Conservation (phyloP, 345 rosid species). For the Diplotaxis tenuifolia region DNA sequence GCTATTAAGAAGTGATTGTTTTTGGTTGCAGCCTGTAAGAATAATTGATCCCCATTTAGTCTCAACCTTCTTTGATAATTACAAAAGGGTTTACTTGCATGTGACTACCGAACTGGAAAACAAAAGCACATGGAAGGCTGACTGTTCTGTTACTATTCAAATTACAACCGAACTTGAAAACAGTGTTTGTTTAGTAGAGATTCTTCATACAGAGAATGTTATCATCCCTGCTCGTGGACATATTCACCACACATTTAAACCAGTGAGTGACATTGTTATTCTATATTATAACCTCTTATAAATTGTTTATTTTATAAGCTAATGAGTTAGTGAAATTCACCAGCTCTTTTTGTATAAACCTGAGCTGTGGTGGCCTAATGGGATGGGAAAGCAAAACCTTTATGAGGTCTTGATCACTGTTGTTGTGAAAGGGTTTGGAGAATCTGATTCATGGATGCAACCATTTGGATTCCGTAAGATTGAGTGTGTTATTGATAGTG, state of each 20-base stretch:
- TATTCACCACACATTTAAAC: slow-evolving; percentile 63
- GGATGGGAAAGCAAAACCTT: slow-evolving; percentile 94
- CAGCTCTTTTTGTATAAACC: slow-evolving; percentile 96
- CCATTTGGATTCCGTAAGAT: slow-evolving; percentile 91
- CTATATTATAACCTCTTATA: neutral
- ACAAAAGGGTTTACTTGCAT: slow-evolving; percentile 76
- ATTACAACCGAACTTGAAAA: slow-evolving; percentile 70
- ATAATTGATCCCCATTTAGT: slow-evolving; percentile 94
- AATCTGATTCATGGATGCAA: slow-evolving; percentile 84
- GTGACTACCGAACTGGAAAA: slow-evolving; percentile 77
- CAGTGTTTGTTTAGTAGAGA: slow-evolving; percentile 61
- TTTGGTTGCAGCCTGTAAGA: slow-evolving; percentile 79
- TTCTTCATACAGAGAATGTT: slow-evolving; percentile 63
- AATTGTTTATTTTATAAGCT: neutral
- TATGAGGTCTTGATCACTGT: slow-evolving; percentile 66
- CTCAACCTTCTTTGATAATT: slow-evolving; percentile 75
- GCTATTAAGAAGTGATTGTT: slow-evolving; percentile 6
- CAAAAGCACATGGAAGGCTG: slow-evolving; percentile 60
- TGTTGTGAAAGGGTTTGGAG: slow-evolving; percentile 68
- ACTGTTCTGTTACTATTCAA: slow-evolving; percentile 75
- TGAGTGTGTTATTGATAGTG: slow-evolving; percentile 65
- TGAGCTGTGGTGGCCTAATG: slow-evolving; percentile 98
- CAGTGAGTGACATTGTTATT: slow-evolving; percentile 45
- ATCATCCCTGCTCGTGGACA: slow-evolving; percentile 55
- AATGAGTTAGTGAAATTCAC: slow-evolving; percentile 5